Evolutionary conservation across 2,329 filamentous ascomycete genomes (phyloP), one percentile per base, ranked within the genome.

Genomic region (Xylariaceae sp.): DNA sequence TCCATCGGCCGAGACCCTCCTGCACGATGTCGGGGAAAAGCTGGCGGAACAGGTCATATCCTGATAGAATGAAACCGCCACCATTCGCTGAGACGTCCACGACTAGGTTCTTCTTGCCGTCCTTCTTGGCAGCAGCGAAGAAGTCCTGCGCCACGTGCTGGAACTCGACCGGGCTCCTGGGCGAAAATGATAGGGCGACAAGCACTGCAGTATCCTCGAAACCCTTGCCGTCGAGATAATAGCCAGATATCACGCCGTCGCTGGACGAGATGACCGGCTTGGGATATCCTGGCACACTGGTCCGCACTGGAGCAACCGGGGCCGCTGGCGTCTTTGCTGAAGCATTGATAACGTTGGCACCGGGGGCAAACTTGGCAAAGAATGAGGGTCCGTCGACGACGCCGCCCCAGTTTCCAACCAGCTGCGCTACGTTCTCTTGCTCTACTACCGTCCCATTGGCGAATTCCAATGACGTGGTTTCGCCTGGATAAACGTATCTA

Each of bases 21-120:
- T 65, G 74, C 62, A 62, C 75, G 54, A 81, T 77, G 9, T 76
- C 71, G 0, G 81, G 81, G 73, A 83, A 83, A 1, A 84, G 72
- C 57, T 76, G 65, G 61, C 80, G 80, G 74, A 84, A 83, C 17
- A 84, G 73, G 64, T 83, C 81, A 65, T 82, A 82, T 10, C 78
- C 81, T 42, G 80, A 75, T 48, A 82, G 72, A 50, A 84, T 80
- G 10, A 76, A 78, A 7, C 82, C 82, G 42, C 82, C 82, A 1
- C 77, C 79, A 58, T 84, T 84, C n/a, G 78, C 78, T 2, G 76
- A 77, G 4, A 85, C 72, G 62, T 85, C 82, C 34, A 84, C 73
- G 37, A 84, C 77, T 0, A 84, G 74, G 67, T 82, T 83, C 59
- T 74, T 83, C 73, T 82, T 83, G 44, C 79, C 80, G 4, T 74